Percentiles rank a stretch among this genome's conserved stretches.
phyloP scores from a whole-genome alignment of 2,329 filamentous ascomycete species.

The Aspergillus neotritici region DNA sequence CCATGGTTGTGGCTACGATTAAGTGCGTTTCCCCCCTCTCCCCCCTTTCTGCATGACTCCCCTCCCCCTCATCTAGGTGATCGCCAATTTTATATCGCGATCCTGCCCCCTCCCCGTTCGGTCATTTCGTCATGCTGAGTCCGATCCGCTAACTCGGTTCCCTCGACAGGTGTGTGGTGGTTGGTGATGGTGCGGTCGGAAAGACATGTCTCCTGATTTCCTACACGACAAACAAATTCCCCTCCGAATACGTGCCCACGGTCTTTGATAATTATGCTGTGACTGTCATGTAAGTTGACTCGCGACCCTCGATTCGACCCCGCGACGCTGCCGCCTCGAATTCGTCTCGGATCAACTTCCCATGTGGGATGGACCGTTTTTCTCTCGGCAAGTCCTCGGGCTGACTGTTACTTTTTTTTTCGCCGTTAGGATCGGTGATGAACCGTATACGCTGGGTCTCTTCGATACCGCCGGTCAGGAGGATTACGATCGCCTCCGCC shows the following conservation, averaged over 20 bases:
- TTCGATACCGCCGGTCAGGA: constrained; percentile 99
- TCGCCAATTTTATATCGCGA: no score
- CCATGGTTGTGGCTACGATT: constrained; percentile 59
- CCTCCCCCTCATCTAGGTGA: constrained; percentile 1
- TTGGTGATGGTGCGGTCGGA: constrained; percentile 97
- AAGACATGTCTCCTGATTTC: constrained; percentile 99
- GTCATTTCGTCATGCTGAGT: no score
- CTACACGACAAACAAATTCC: constrained; percentile 99
- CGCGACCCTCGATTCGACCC: not conserved
- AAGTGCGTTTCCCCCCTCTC: constrained; percentile 45
- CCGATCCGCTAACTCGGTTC: constrained; percentile 19
- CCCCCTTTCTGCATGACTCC: constrained; percentile 6
- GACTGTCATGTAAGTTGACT: constrained; percentile 84
- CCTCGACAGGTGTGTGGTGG: constrained; percentile 79
- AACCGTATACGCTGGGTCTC: constrained; percentile 92
- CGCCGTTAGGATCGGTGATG: constrained; percentile 81
- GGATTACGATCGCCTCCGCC: constrained; percentile 96
- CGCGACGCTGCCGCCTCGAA: not conserved
- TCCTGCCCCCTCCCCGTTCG: no score
- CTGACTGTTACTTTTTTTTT: constrained; percentile 5
- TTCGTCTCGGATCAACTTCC: not conserved
- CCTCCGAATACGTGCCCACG: constrained; percentile 98
- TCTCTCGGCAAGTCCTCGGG: not conserved
- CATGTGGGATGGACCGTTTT: not conserved
- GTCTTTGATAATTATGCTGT: constrained; percentile 99